Evolutionary conservation across 2,329 filamentous ascomycete species (phyloP), one percentile per base, ranked within the genome.

Genomic region (Sporothrix phasma): DNA sequence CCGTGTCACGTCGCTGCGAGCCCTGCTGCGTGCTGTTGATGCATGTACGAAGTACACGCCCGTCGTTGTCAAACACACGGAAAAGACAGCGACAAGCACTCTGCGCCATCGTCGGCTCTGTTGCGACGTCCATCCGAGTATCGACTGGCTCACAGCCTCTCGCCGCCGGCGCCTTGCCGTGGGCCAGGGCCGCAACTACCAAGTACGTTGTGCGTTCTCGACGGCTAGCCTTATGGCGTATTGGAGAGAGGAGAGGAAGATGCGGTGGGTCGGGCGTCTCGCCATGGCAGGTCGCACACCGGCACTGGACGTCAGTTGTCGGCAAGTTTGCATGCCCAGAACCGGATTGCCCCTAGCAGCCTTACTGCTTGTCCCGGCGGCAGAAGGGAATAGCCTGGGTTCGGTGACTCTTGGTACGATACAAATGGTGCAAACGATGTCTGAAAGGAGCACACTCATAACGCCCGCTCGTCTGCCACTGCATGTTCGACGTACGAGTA

Each of bases 141-240:
- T 43, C 19, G 41, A 43, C 41, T 43, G 41, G 41, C 17, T n/a
- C 37, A 39, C 56, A 39, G 8, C 11, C 7, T 8, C n/a, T 19
- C 31, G 19, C 31, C 13, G 24, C 17, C 15, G 34, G 34, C 19
- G 34, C 37, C 10, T 29, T 47, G 43, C 17, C 24, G 29, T 61
- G 58, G 58, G 58, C 43, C 58, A 19, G 56, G n/a, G 56, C 39
- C 39, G n/a, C 37, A 45, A 17, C 58, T 61, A 31, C 41, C n/a
- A 10, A n/a, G n/a, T n/a, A n/a, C n/a, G n/a, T n/a, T n/a, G n/a
- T n/a, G n/a, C n/a, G 13, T 39, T 49, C 59, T 49, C 59, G 59
- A 45, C 59, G 59, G 45, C 59, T 61, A 61, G 45, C 59, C 59
- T 51, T 49, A 43, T 22, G 56, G 37, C 39, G 17, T n/a, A 59